Base-by-base conservation (phyloP, 192 early-diverging fungal species). In the Phlyctochytrium bullatum region DNA sequence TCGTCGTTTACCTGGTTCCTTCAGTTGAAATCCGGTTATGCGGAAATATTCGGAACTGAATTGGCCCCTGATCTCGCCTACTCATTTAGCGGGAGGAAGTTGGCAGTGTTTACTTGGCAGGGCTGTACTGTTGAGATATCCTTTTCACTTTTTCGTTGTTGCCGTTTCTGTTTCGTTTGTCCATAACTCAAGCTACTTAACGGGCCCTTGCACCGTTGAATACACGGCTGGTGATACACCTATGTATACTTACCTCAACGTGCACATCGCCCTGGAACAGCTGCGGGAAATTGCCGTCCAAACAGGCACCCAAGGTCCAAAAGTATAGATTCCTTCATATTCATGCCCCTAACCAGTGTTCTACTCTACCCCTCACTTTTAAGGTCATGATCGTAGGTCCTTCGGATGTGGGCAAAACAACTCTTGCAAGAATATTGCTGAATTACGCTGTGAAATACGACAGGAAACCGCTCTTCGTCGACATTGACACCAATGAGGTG, bases 161-260 rank as follows among this genome's bases (percentile, higher is more conserved):
- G 59, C 10, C 6, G 51, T 6, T 29, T 68, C 29, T 10, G 50
- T 72, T n/a, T 72, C 59, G 29, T 72, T 73, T 59, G 27, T 10
- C 30, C 24, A 72, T 2, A n/a, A n/a, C n/a, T n/a, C n/a, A n/a
- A n/a, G n/a, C n/a, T n/a, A n/a, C n/a, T n/a, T n/a, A n/a, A 72
- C 34, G 32, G 93, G 94, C 59, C 70, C 77, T 23, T 90, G 85
- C 68, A 81, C 85, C 27, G 90, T 90, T 1, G 91, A 91, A 59
- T 97, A 96, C 65, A 85, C 91, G 1, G 95, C 93, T 0, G 92
- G 85, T n/a, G 97, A 99, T 72, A 98, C 97, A 2, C 94, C 95
- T 14, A 98, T 99, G 97, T 76, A 79, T 30, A 84, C 84, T 36
- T 94, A 92, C 70, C 78, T 96, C 36, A 97, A 96, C 67, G 80